A percentile compares a stretch with the other conserved stretches of the same genome.
phyloP scores from a whole-genome alignment of 139 green algal genomes.

The Tetradesmus obliquus region DNA sequence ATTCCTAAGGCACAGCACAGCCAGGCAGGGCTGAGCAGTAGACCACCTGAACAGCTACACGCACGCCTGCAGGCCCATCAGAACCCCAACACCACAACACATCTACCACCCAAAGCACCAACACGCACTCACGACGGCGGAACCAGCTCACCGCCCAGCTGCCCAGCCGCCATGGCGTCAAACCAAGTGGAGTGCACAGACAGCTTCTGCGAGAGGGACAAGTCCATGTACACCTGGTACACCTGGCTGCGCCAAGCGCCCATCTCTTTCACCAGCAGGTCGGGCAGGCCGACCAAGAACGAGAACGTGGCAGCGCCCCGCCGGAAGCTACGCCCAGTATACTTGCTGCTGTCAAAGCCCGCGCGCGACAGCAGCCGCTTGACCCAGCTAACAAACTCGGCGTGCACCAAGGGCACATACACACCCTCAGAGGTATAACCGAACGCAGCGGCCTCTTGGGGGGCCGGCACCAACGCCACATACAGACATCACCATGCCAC shows the following conservation, averaged over 20 bases:
- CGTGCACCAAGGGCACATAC: not conserved
- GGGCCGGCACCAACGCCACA: too few relatives aligned
- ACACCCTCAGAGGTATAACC: not conserved
- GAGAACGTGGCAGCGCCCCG: not conserved
- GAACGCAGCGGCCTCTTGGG: not conserved
- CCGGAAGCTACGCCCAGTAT: not conserved
- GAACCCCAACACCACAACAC: too few relatives aligned
- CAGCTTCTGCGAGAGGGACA: not conserved
- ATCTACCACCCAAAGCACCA: too few relatives aligned
- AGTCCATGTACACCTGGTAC: constrained; percentile 17
- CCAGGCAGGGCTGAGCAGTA: too few relatives aligned
- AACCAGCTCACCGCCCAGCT: not conserved
- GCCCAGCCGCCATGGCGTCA: not conserved
- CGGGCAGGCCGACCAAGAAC: not conserved
- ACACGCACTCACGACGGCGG: too few relatives aligned
- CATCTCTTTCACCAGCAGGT: not conserved
- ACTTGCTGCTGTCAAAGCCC: not conserved
- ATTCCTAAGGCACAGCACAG: too few relatives aligned
- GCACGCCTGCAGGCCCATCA: too few relatives aligned
- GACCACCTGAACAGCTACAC: too few relatives aligned
- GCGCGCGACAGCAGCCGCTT: not conserved
- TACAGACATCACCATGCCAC: too few relatives aligned
- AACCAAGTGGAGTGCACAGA: not conserved
- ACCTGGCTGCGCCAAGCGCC: constrained; percentile 8
- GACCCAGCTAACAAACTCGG: constrained; percentile 1